These are phyloP conservation scores for Solanum ahanhuiri DNA, from an alignment of 257 asterid species.

Conservation along the genomic window DNA sequence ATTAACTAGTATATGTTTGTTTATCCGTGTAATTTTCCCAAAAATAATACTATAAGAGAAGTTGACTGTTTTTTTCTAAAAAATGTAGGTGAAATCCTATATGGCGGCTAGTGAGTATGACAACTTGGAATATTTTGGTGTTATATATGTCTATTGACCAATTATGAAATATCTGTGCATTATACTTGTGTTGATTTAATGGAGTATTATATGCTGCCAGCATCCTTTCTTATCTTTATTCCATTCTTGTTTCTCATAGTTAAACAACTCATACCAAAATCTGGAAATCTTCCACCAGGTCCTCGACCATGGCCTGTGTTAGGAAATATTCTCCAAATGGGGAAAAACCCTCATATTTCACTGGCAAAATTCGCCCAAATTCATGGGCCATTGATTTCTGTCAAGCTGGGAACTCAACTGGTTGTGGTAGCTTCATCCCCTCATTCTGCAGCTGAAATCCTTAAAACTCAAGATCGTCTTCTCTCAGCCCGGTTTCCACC, in stretches of 20 bases:
- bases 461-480: slow-evolving; percentile 23
- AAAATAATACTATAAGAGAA: no score
- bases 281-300: slow-evolving; percentile 8
- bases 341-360: neutral
- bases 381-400: slow-evolving; percentile 32
- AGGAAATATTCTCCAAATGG: slow-evolving; percentile 9
- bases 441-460: slow-evolving; percentile 24
- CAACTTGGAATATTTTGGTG: neutral
- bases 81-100: no score
- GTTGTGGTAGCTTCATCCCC: slow-evolving; percentile 37
- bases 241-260: no score
- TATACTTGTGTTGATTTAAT: no score
- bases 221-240: no score
- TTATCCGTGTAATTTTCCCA: no score
- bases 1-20: no score
- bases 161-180: neutral
- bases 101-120: no score
- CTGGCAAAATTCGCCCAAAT: slow-evolving; percentile 18
- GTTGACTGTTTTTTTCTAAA: no score
- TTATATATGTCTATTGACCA: no score
- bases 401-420: slow-evolving; percentile 19
- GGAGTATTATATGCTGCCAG: neutral
- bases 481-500: slow-evolving; percentile 24
- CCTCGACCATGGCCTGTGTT: slow-evolving; percentile 13
- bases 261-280: neutral